Evolutionary conservation across 305 asterid species (phyloP).

Genomic region (Withania somnifera): DNA sequence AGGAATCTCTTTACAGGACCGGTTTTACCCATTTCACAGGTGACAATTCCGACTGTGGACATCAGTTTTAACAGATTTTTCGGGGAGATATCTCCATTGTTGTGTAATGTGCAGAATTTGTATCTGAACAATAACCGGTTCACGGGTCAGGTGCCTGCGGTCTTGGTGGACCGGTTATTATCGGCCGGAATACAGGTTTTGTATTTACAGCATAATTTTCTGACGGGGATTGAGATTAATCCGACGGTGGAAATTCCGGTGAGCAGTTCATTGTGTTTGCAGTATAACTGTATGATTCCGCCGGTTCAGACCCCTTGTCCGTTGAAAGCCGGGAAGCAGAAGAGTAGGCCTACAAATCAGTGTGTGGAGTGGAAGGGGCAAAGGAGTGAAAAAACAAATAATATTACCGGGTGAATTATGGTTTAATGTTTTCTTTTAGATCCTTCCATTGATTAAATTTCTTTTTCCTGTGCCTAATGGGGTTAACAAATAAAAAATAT

Average conservation of each 20-base stretch:
- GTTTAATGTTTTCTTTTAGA: neutral
- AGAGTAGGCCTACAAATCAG: conserved; percentile 73
- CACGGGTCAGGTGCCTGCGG: conserved; percentile 60
- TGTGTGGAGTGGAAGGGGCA: conserved; percentile 65
- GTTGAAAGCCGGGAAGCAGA: conserved; percentile 73
- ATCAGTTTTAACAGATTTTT: conserved; percentile 69
- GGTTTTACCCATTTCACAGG: conserved; percentile 42
- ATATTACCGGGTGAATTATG: conserved; percentile 6
- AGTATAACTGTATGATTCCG: conserved; percentile 87
- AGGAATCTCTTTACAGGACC: conserved; percentile 68
- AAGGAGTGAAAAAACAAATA: conserved; percentile 5
- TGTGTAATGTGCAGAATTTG: conserved; percentile 60
- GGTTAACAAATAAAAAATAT: neutral
- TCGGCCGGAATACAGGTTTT: conserved; percentile 45
- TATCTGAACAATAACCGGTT: conserved; percentile 90
- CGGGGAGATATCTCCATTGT: conserved; percentile 57
- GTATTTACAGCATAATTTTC: conserved; percentile 72
- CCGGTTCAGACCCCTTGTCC: conserved; percentile 88
- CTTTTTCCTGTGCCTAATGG: conserved; percentile 18
- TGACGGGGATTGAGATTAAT: conserved; percentile 72
- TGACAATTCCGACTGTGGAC: conserved; percentile 62
- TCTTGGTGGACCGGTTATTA: conserved; percentile 60
- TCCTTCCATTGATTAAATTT: conserved; percentile 28
- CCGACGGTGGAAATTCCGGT: conserved; percentile 79
- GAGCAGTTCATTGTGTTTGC: conserved; percentile 68